Evolutionary conservation across 345 rosid species (phyloP).

Genomic region (Salix purpurea): DNA sequence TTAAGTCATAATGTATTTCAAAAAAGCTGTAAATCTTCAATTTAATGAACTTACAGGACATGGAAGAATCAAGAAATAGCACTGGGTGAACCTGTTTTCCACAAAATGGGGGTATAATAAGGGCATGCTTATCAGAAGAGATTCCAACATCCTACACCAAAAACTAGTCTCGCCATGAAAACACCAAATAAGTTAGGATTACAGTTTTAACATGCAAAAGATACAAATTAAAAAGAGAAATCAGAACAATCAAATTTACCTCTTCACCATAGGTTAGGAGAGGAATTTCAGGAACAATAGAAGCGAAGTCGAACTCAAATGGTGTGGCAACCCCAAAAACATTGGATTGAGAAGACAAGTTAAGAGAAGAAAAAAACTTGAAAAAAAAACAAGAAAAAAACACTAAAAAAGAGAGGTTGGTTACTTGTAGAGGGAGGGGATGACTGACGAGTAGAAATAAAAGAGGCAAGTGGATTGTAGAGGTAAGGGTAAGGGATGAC

Average conservation of each 20-base stretch:
- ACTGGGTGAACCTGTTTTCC: conserved; percentile 52
- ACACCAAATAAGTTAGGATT: not conserved
- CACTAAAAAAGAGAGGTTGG: no score
- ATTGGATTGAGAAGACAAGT: conserved; percentile 15
- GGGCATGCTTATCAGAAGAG: conserved; percentile 72
- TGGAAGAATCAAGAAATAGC: conserved; percentile 45
- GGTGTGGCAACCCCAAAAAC: conserved; percentile 32
- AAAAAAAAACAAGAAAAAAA: no score
- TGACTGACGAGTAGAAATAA: no score
- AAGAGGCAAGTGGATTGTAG: no score
- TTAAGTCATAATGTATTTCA: not conserved
- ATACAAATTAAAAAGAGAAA: not conserved
- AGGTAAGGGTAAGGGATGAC: no score
- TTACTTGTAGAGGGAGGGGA: no score
- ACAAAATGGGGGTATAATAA: conserved; percentile 61
- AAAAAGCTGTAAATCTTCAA: not conserved
- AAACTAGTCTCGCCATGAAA: not conserved
- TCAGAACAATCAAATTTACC: conserved; percentile 32
- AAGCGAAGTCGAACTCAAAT: conserved; percentile 51
- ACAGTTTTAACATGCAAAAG: not conserved
- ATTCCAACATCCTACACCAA: conserved; percentile 58
- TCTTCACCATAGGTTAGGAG: conserved; percentile 66
- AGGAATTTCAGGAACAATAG: conserved; percentile 52
- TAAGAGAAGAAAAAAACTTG: no score
- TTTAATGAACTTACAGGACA: conserved; percentile 44